A percentile compares a stretch with the other conserved stretches of the same genome.
Conservation (phyloP, 1,139 yeast genomes). For the Nematodospora anomalae region DNA sequence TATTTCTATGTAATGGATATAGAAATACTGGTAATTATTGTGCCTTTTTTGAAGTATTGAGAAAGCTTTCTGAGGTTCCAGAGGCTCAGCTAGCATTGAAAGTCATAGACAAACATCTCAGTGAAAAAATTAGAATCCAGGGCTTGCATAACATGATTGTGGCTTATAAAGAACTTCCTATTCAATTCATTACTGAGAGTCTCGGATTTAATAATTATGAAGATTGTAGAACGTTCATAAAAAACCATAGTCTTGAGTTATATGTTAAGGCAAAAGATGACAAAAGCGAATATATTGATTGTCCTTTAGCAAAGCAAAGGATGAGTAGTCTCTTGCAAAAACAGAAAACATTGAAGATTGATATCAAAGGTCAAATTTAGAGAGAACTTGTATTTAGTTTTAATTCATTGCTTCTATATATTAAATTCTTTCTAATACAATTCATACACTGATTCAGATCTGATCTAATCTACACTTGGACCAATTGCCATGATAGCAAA, state of each 20-base stretch:
- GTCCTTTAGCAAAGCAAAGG: background rate
- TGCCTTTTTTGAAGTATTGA: conserved; percentile 47
- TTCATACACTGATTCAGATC: background rate
- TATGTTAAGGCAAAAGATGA: background rate
- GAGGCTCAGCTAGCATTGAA: conserved; percentile 26
- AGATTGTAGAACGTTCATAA: conserved; percentile 13
- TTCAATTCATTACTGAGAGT: conserved; percentile 45
- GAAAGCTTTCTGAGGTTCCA: conserved; percentile 18
- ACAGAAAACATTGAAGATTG: conserved; percentile 48
- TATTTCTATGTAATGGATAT: conserved; percentile 26
- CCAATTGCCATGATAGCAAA: conserved; percentile 71
- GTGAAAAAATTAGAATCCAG: conserved; percentile 56
- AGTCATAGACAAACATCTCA: conserved; percentile 43
- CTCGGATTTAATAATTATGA: conserved; percentile 42
- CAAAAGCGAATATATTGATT: background rate
- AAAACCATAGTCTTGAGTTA: background rate
- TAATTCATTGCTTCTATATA: too few species aligned
- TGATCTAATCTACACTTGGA: conserved; percentile 47
- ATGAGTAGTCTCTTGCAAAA: background rate
- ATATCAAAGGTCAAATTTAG: conserved; percentile 85
- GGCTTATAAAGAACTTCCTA: conserved; percentile 57
- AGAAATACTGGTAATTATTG: conserved; percentile 50
- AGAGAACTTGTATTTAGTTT: too few species aligned
- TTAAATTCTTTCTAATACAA: too few species aligned
- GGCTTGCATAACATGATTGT: conserved; percentile 60